These are phyloP conservation scores for Sarcomyxa edulis DNA, from an alignment of 768 basidiomycete species.

Conservation along the genomic window DNA sequence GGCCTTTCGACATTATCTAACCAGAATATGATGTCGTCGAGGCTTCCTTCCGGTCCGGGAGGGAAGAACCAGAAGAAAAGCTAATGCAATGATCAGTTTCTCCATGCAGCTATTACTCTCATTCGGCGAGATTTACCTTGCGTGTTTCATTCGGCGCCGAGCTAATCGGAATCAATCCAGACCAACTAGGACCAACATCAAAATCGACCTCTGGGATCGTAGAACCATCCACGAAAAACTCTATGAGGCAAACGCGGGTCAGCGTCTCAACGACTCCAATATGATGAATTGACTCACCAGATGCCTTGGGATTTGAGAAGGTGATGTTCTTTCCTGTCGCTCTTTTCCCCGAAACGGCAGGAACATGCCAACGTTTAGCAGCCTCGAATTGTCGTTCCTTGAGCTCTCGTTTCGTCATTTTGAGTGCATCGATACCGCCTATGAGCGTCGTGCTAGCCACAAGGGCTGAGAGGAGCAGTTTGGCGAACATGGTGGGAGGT, in stretches of 20 bases:
- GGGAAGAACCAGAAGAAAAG: slow-evolving; percentile 87
- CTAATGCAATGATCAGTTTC: too few relatives aligned
- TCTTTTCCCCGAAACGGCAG: slow-evolving; percentile 11
- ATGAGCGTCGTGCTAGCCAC: too few relatives aligned
- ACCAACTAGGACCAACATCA: slow-evolving; percentile 72
- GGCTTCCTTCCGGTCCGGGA: slow-evolving; percentile 64
- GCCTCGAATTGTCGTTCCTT: slow-evolving; percentile 43
- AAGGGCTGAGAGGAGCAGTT: slow-evolving; percentile 12
- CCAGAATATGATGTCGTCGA: slow-evolving; percentile 77
- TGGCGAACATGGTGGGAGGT: slow-evolving; percentile 11
- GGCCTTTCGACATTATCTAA: slow-evolving; percentile 22
- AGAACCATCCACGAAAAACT: slow-evolving; percentile 66
- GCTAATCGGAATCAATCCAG: slow-evolving; percentile 71
- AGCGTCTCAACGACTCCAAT: not conserved
- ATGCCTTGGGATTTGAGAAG: slow-evolving; percentile 62
- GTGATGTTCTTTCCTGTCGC: slow-evolving; percentile 55
- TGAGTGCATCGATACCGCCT: slow-evolving; percentile 23
- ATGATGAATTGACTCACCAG: slow-evolving; percentile 35
- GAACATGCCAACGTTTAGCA: slow-evolving; percentile 31
- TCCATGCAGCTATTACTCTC: too few relatives aligned
- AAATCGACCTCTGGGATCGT: slow-evolving; percentile 65
- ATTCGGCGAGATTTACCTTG: too few relatives aligned
- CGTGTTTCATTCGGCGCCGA: slow-evolving; percentile 54
- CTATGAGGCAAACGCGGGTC: slow-evolving; percentile 22
- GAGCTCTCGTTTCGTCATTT: slow-evolving; percentile 36